A percentile compares a stretch with the other conserved stretches of the same genome.
Conservation (phyloP, 441 rosid species). For the Euphorbia schlechtendalii region DNA sequence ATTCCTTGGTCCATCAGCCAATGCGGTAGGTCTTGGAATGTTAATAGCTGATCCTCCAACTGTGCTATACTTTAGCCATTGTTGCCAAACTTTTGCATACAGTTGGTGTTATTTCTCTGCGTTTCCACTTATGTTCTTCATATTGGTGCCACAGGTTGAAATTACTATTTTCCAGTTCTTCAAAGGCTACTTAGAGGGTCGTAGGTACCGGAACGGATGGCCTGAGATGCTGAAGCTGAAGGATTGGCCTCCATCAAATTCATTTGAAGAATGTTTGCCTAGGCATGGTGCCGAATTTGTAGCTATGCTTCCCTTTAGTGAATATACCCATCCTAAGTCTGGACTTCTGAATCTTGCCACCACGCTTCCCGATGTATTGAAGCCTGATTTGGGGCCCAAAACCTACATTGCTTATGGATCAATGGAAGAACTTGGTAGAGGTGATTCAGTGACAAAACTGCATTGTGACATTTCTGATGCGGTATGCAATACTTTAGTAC, state of each 20-base stretch:
- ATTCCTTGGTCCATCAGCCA: too few species aligned
- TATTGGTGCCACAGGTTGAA: slow-evolving; percentile 32
- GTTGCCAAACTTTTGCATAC: not conserved
- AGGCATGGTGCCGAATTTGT: slow-evolving; percentile 70
- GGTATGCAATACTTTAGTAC: slow-evolving; percentile 34
- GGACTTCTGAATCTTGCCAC: slow-evolving; percentile 65
- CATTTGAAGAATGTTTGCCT: slow-evolving; percentile 57
- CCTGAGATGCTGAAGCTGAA: slow-evolving; percentile 68
- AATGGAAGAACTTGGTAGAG: slow-evolving; percentile 74
- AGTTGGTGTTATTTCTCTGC: not conserved
- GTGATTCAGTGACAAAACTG: slow-evolving; percentile 87
- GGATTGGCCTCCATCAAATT: slow-evolving; percentile 80
- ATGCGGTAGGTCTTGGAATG: too few species aligned
- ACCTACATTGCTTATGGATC: slow-evolving; percentile 79
- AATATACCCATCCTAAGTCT: slow-evolving; percentile 57
- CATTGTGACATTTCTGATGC: slow-evolving; percentile 96
- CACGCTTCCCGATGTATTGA: slow-evolving; percentile 43
- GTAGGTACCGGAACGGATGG: slow-evolving; percentile 38
- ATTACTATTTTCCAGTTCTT: slow-evolving; percentile 57
- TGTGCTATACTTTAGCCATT: not conserved
- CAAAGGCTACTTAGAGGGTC: slow-evolving; percentile 50
- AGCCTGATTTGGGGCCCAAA: slow-evolving; percentile 94
- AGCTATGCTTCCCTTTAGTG: slow-evolving; percentile 62
- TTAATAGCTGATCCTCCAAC: too few species aligned
- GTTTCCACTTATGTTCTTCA: not conserved